These are phyloP conservation scores for Pichia sp. DNA, from an alignment of 1,139 yeast genomes.

Conservation along the genomic window DNA sequence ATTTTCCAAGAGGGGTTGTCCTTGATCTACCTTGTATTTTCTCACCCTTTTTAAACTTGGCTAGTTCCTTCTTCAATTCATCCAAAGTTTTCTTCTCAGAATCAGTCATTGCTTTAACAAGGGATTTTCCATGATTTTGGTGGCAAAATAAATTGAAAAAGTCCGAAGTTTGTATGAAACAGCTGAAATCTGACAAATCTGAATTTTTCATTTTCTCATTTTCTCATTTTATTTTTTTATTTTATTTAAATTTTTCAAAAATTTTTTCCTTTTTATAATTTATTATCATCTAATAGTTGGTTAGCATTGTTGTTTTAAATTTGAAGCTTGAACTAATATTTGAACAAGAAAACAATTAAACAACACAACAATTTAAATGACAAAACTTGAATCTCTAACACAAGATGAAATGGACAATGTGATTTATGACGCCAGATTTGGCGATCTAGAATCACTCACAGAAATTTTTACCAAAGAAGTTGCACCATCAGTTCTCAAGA, in stretches of 20 bases:
- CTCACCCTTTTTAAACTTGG: constrained; percentile 21
- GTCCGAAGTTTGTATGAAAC: no score
- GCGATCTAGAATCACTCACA: constrained; percentile 69
- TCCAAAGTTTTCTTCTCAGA: constrained; percentile 13
- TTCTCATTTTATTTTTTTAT: neutral
- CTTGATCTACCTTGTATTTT: constrained; percentile 20
- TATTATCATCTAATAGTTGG: neutral
- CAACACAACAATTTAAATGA: constrained; percentile 15
- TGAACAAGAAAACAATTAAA: no score
- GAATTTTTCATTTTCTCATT: neutral
- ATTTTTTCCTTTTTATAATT: neutral
- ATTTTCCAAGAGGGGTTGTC: constrained; percentile 33
- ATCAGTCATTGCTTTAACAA: constrained; percentile 1
- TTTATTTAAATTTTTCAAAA: neutral
- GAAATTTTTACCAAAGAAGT: constrained; percentile 57
- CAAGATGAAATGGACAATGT: constrained; percentile 81
- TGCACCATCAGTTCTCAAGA: constrained; percentile 42
- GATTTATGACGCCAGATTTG: constrained; percentile 76
- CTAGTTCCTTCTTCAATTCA: constrained; percentile 20
- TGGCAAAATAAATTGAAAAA: no score
- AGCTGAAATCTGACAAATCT: no score
- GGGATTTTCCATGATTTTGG: no score
- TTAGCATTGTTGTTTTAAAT: no score
- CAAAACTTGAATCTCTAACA: constrained; percentile 30
- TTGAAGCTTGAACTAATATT: no score